These are phyloP conservation scores for Septoria linicola DNA, from an alignment of 2,329 filamentous ascomycete species.

Conservation along the genomic window DNA sequence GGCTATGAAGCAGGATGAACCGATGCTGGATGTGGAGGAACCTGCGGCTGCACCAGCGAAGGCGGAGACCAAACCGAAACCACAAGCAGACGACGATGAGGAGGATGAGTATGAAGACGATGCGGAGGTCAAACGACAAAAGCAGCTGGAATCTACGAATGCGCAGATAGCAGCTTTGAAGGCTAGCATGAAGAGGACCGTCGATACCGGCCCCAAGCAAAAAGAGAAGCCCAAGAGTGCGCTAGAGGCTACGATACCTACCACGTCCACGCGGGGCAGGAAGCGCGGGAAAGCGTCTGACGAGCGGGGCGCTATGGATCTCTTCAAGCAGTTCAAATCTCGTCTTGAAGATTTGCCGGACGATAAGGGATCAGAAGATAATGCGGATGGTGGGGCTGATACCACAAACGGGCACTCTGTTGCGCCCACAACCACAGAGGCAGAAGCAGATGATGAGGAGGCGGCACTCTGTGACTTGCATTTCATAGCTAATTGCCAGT, in stretches of 20 bases:
- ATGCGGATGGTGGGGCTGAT: conserved; percentile 1
- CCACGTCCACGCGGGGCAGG: conserved; percentile 67
- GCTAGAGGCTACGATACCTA: conserved; percentile 71
- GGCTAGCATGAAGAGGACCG: conserved; percentile 72
- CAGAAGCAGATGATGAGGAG: conserved; percentile 60
- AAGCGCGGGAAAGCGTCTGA: conserved; percentile 60
- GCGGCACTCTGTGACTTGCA: conserved; percentile 84
- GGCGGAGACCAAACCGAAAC: neutral
- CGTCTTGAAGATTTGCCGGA: conserved; percentile 60
- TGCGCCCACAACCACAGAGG: conserved; percentile 29
- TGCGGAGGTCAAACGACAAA: conserved; percentile 21
- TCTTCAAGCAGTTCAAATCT: conserved; percentile 76
- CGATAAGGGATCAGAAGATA: conserved; percentile 4
- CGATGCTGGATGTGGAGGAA: conserved; percentile 18
- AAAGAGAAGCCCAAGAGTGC: conserved; percentile 64
- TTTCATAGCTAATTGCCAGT: conserved; percentile 94
- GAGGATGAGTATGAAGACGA: conserved; percentile 27
- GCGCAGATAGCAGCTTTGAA: conserved; percentile 79
- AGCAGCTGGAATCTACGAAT: conserved; percentile 65
- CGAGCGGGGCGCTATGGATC: conserved; percentile 60
- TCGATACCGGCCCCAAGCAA: conserved; percentile 37
- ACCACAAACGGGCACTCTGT: conserved; percentile 15
- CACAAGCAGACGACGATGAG: conserved; percentile 19
- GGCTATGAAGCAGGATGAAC: conserved; percentile 17
- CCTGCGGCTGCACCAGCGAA: conserved; percentile 1